These are phyloP conservation scores for Bruguiera parviflora DNA, from an alignment of 345 rosid genomes.

Conservation along the genomic window DNA sequence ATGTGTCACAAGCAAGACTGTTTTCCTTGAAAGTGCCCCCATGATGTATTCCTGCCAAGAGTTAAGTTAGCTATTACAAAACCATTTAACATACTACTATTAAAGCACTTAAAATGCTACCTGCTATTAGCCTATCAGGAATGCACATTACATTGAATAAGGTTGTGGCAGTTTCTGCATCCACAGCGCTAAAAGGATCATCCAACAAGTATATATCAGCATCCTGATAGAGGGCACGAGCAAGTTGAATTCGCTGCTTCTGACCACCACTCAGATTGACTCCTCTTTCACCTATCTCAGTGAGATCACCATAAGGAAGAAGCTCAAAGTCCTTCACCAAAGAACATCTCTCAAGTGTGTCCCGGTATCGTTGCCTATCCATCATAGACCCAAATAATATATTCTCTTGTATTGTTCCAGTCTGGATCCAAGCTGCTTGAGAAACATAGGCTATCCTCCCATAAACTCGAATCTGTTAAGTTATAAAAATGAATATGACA, in stretches of 20 bases:
- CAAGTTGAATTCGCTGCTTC: constrained; percentile 94
- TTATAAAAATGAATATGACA: constrained; percentile 6
- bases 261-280: constrained; percentile 98
- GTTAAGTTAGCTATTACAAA: constrained; percentile 19
- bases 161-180: constrained; percentile 90
- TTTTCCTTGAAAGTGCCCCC: constrained; percentile 70
- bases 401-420: constrained; percentile 79
- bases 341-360: constrained; percentile 72
- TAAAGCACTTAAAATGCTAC: no score
- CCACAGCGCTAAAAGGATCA: constrained; percentile 97
- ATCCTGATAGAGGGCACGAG: constrained; percentile 91
- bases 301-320: constrained; percentile 82
- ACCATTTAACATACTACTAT: neutral
- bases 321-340: constrained; percentile 84
- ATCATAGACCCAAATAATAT: constrained; percentile 74
- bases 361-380: constrained; percentile 65
- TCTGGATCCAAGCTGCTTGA: constrained; percentile 94
- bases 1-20: constrained; percentile 83
- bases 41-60: constrained; percentile 69
- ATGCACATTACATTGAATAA: constrained; percentile 62
- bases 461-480: constrained; percentile 56
- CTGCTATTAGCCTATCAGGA: neutral
- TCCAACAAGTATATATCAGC: constrained; percentile 90
- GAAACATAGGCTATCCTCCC: constrained; percentile 91
- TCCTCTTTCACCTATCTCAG: constrained; percentile 98